Evolutionary conservation across 2,329 filamentous ascomycete species (phyloP), one percentile per base, ranked within the genome.

Genomic region (Rhexocercosporidium sp.): DNA sequence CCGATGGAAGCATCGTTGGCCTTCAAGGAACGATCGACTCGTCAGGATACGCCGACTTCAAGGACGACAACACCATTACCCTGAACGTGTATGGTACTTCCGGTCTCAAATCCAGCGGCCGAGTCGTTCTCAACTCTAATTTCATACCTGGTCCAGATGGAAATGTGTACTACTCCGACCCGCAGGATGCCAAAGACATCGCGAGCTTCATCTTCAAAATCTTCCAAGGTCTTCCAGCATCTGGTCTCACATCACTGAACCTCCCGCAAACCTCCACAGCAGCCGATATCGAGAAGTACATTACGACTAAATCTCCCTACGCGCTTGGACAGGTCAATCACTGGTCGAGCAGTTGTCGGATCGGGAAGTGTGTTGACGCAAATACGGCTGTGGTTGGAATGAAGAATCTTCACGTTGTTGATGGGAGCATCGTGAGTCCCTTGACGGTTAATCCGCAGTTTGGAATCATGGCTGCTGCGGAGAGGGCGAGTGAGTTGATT

Each of bases 11-110:
- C 12, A 73, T 76, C 3, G 78, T 81, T 3, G 83, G 81, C 0
- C 78, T 85, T 25, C 85, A 87, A 69, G 85, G 84, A 7, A 87
- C 84, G 0, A 82, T 87, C 64, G 83, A 83, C 74, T 81, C 82
- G 0, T 76, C 82, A 0, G 85, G 85, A 2, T 81, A 77, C 47
- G 73, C 75, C 1, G 81, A 77, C 9, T 83, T 75, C 71, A 80
- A 66, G 1, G 71, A 74, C 39, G 78, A 79, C 61, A 78, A 82
- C 66, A 85, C 83, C 67, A 83, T 87, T 61, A 86, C 84, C 0
- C 78, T 87, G 22, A 87, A 87, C 73, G 75, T 87, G 4, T 87
- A 87, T 76, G 85, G 85, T 9, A 87, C 85, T 0, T 86, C 84
- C 0, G 85, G 85, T 0, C 78, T 86, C 25, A 79, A 80, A 6